phyloP scores from a whole-genome alignment of 1,284 basidiomycete genomes.

The Boletellus deceptivus region DNA sequence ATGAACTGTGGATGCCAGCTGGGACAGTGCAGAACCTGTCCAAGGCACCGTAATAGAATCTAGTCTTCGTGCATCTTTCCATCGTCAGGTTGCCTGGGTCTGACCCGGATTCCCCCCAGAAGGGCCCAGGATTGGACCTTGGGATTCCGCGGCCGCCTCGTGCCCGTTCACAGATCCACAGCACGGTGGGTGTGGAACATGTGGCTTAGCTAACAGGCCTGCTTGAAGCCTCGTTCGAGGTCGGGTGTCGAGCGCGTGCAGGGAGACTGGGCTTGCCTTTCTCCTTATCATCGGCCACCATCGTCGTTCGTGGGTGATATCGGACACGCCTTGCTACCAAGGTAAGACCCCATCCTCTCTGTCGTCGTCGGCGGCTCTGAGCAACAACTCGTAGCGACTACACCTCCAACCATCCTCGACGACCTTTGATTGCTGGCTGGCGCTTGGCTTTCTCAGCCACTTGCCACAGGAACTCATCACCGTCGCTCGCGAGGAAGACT shows the following conservation, averaged over 20 bases:
- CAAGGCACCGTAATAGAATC: too few species aligned
- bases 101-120: too few species aligned
- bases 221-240: conserved; percentile 13
- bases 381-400: background rate
- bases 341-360: background rate
- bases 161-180: background rate
- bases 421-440: too few species aligned
- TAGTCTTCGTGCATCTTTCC: too few species aligned
- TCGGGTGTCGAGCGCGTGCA: background rate
- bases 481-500: too few species aligned
- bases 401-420: background rate
- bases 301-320: background rate
- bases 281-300: background rate
- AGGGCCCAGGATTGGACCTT: background rate
- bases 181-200: conserved; percentile 6
- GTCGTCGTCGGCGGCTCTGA: too few species aligned
- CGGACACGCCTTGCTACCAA: background rate
- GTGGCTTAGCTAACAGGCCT: conserved; percentile 20
- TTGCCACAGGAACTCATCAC: too few species aligned
- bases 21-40: too few species aligned
- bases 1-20: background rate
- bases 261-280: background rate
- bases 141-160: too few species aligned
- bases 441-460: too few species aligned
- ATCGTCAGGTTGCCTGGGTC: too few species aligned